These are phyloP conservation scores for Aspergillus carbonarius DNA, from an alignment of 2,329 filamentous ascomycete genomes.

Conservation along the genomic window DNA sequence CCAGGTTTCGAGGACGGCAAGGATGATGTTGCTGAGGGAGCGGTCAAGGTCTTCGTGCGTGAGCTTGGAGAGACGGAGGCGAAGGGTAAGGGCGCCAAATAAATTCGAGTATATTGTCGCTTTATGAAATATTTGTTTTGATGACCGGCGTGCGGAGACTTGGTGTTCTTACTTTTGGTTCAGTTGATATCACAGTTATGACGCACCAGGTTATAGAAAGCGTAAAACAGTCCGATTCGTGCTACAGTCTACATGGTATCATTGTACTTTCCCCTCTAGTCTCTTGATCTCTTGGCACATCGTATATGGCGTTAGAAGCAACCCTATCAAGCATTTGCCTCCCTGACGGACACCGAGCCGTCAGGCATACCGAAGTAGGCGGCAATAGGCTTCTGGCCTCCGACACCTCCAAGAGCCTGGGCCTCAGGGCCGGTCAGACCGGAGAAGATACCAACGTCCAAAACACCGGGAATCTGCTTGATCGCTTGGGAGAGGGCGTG, in stretches of 20 bases:
- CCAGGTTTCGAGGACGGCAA: constrained; percentile 86
- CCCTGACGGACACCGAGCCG: constrained; percentile 62
- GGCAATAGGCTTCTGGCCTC: constrained; percentile 86
- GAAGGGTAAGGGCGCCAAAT: constrained; percentile 77
- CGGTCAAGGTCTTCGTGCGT: constrained; percentile 73
- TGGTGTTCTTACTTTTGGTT: constrained; percentile 1
- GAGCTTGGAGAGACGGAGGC: constrained; percentile 86
- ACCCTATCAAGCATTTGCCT: constrained; percentile 29
- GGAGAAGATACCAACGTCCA: constrained; percentile 89
- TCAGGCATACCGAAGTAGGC: constrained; percentile 93
- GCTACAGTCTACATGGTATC: constrained; percentile 21
- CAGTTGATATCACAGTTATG: not conserved
- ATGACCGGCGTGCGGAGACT: constrained; percentile 13
- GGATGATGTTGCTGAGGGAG: constrained; percentile 71
- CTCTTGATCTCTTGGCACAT: not conserved
- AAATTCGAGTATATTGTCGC: constrained; percentile 14
- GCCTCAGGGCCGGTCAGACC: constrained; percentile 75
- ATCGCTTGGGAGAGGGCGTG: constrained; percentile 70
- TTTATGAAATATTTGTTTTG: constrained; percentile 11
- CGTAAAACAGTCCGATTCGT: constrained; percentile 8
- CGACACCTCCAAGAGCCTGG: constrained; percentile 58
- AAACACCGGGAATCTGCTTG: constrained; percentile 78
- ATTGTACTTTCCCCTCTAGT: constrained; percentile 12
- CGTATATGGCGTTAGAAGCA: not conserved
- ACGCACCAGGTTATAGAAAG: constrained; percentile 8